Conservation (phyloP, 495 filamentous ascomycete genomes). For the Tuber brumale region DNA sequence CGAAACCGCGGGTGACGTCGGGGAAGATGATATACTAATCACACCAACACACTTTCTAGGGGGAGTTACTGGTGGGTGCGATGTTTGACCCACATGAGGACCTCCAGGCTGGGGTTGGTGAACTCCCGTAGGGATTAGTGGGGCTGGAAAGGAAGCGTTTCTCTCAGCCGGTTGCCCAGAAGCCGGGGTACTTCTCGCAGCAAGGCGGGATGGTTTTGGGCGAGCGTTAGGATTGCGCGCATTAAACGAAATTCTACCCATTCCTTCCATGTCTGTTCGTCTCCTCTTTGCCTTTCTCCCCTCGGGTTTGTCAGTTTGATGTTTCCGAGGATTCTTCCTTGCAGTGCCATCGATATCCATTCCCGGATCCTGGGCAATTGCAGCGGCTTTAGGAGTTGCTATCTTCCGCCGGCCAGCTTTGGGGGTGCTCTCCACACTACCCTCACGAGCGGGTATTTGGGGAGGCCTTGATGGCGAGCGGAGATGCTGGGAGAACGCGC, state of each 20-base stretch:
- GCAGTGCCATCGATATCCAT: conserved; percentile 27
- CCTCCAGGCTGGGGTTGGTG: background rate
- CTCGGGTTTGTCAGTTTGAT: background rate
- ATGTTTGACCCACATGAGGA: background rate
- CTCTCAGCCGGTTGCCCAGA: background rate
- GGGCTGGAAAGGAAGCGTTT: background rate
- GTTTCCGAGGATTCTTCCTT: conserved; percentile 17
- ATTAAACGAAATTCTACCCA: conserved; percentile 5
- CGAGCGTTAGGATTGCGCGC: background rate
- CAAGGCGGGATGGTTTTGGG: background rate
- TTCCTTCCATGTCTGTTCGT: background rate
- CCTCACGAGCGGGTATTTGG: background rate
- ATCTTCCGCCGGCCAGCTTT: conserved; percentile 28
- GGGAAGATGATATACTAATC: background rate
- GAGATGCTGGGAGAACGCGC: background rate
- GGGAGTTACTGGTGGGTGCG: background rate
- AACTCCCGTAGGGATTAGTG: background rate
- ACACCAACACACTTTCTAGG: background rate
- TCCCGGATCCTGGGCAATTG: conserved; percentile 16
- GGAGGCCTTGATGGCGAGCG: background rate
- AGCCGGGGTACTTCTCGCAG: background rate
- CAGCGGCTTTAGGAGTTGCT: conserved; percentile 22
- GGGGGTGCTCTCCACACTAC: background rate
- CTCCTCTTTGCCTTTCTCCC: background rate
- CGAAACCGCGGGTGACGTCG: background rate